Conservation (phyloP, 345 rosid genomes). For the Linum usitatissimum region DNA sequence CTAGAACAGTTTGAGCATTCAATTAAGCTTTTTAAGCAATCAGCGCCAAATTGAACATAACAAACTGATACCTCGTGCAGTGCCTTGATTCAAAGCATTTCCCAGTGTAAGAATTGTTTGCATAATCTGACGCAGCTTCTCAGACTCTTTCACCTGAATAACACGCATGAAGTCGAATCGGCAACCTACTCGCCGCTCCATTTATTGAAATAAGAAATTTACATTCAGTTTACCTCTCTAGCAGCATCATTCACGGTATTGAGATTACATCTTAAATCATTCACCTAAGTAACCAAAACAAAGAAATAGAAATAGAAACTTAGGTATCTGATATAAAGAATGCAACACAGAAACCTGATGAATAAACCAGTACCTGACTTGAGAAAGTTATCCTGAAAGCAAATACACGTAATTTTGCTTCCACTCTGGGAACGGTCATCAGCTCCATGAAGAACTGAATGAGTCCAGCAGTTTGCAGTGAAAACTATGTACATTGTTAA, state of each 20-base stretch:
- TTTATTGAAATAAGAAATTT: slow-evolving; percentile 5
- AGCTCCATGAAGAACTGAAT: slow-evolving; percentile 84
- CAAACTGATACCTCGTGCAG: slow-evolving; percentile 62
- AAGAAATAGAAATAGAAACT: slow-evolving; percentile 1
- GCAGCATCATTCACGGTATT: slow-evolving; percentile 58
- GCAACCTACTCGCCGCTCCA: slow-evolving; percentile 12
- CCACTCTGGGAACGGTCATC: slow-evolving; percentile 95
- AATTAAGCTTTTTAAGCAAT: too few relatives aligned
- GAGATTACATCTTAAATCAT: slow-evolving; percentile 61
- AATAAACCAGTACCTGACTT: slow-evolving; percentile 49
- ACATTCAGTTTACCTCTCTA: slow-evolving; percentile 48
- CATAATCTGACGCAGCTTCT: slow-evolving; percentile 92
- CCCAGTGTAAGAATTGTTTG: slow-evolving; percentile 92
- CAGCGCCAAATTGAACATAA: background rate
- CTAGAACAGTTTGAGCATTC: background rate
- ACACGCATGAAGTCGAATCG: slow-evolving; percentile 13
- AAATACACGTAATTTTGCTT: slow-evolving; percentile 90
- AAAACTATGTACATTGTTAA: slow-evolving; percentile 9
- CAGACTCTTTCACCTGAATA: slow-evolving; percentile 83
- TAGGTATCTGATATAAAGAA: slow-evolving; percentile 6
- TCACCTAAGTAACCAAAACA: slow-evolving; percentile 37
- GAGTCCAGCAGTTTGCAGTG: slow-evolving; percentile 17
- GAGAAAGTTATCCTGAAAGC: slow-evolving; percentile 83
- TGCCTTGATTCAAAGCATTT: slow-evolving; percentile 97
- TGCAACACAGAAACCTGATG: slow-evolving; percentile 4